Base-by-base conservation (phyloP, 768 basidiomycete species). In the Lepiota venenata region DNA sequence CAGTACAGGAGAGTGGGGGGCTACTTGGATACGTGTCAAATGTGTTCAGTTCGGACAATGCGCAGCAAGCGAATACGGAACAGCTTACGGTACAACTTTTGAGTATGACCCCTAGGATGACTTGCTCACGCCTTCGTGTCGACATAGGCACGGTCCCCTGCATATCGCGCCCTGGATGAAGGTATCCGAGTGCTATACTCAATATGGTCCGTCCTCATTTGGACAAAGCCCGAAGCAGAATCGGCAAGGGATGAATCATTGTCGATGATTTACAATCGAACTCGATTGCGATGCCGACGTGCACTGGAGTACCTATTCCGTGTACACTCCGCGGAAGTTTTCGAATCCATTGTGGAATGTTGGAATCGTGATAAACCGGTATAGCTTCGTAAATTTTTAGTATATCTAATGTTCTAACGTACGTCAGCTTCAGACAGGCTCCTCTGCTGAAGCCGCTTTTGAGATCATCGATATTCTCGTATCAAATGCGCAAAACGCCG, bases 1-100 rank as follows among this genome's bases (percentile, higher is more conserved):
- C 66, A 20, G 73, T 66, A 2, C 65, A 74, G 15, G 84, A 86
- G 58, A 74, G 75, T 8, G 76, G 80, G 63, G 87, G 94, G 1
- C 70, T 98, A 10, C 74, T 98, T 0, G 93, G 94, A 8, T 90
- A 93, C 62, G 87, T 99, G 48, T 94, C 93, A 1, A 91, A 84
- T 52, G 95, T 98, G 2, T 95, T 99, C 63, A 82, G 88, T 39
- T 83, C 84, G 0, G 91, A 93, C n/a, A 77, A 72, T 35, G 62
- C 71, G 8, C 69, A 76, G 10, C 65, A 68, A 51, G 61, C 68
- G 37, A 63, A 69, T 14, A 83, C 83, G 12, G 87, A 87, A 36
- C 80, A 80, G 57, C 63, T 84, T 8, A 78, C 75, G 52, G 89
- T 86, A 60, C 64, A 82, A 5, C 71, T 7, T 37, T 20, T 50